Evolutionary conservation across 2,329 filamentous ascomycete species (phyloP).

Genomic region (Talaromyces sp.): DNA sequence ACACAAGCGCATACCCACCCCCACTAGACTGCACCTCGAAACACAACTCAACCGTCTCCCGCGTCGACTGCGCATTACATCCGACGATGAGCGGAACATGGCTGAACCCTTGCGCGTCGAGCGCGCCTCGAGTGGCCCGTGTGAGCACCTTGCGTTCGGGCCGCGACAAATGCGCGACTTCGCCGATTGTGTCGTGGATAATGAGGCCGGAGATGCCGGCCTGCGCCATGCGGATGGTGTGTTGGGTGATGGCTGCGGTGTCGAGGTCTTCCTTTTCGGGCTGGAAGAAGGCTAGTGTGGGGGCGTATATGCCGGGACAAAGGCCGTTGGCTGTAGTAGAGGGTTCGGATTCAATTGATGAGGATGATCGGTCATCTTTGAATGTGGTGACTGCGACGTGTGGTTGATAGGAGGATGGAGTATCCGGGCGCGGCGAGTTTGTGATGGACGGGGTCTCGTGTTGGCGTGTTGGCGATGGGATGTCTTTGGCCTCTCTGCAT

Average conservation of each 20-base stretch:
- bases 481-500: background rate
- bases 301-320: constrained; percentile 34
- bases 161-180: constrained; percentile 45
- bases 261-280: constrained; percentile 39
- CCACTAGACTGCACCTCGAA: constrained; percentile 28
- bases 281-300: constrained; percentile 49
- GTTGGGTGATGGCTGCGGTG: constrained; percentile 34
- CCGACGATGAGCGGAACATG: constrained; percentile 57
- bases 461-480: background rate
- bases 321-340: constrained; percentile 7
- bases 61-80: constrained; percentile 63
- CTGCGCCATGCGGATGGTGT: constrained; percentile 40
- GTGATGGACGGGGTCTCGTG: background rate
- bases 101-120: background rate
- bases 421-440: background rate
- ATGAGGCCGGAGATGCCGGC: constrained; percentile 41
- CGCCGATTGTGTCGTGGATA: constrained; percentile 44
- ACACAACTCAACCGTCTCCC: constrained; percentile 57
- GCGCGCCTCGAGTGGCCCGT: constrained; percentile 41
- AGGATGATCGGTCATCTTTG: background rate
- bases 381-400: background rate
- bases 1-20: constrained; percentile 52
- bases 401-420: background rate
- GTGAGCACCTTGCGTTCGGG: constrained; percentile 48
- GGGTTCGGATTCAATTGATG: background rate